Base-by-base conservation (phyloP, 306 rosid species). In the Cucumis hystrix region DNA sequence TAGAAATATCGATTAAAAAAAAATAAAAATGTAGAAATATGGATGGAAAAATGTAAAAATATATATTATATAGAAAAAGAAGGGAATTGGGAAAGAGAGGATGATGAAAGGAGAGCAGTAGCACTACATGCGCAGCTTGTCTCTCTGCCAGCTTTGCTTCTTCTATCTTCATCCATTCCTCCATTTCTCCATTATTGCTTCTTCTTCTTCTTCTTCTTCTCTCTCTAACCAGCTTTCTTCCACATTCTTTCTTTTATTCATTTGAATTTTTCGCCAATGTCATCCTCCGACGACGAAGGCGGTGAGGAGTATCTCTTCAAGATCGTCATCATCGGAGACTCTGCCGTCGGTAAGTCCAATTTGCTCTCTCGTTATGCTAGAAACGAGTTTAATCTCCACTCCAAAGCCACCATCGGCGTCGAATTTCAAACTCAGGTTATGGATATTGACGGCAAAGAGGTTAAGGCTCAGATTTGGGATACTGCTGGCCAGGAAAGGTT, bases 381-480 rank as follows among this genome's bases (percentile, higher is more conserved):
- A 3, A 91, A 93, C 79, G 97, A 93, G 88, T 93, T 93, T 87
- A 93, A 88, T 63, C 56, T 85, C 39, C 96, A 93, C 81, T 93
- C 98, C 14, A 93, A 93, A 82, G 97, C 98, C 55, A 93, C 98
- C n/a, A 93, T 93, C 69, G 98, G 97, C 5, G 98, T 93, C 2
- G 98, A 93, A 83, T 93, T 93, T 65, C 96, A 89, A 88, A 93
- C 98, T 6, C 98, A 89, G 84, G 88, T 87, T 77, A 57, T 93
- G 86, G 97, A 89, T 28, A 88, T 93, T 40, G 96, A 91, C 12
- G 89, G 91, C 73, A 93, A 93, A 59, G 93, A 93, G 58, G 96
- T 93, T 49, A 93, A 91, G 81, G 96, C 98, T 56, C 98, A 93
- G 98, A 91, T 93, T 91, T 93, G 98, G 98, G 98, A 93, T 84